Conservation (phyloP, 805 yeast species). For the Saccharomyces kudriavzevii region DNA sequence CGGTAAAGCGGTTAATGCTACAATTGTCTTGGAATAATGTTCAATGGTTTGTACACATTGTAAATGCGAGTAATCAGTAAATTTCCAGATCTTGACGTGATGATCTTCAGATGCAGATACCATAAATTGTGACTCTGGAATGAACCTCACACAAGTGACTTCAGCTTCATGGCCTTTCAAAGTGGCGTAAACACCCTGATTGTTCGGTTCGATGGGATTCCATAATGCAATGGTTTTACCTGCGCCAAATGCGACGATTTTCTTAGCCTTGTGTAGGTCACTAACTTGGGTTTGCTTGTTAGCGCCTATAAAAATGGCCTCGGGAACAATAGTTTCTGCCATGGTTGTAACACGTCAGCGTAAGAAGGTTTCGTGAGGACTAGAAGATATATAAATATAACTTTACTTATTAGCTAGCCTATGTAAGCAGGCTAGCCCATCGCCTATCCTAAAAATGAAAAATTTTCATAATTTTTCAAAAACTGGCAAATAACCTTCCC, state of each 20-base stretch:
- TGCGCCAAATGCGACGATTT: conserved; percentile 65
- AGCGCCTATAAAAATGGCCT: conserved; percentile 65
- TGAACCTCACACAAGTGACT: conserved; percentile 60
- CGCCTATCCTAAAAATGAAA: not conserved
- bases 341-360: not conserved
- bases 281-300: conserved; percentile 56
- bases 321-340: conserved; percentile 26
- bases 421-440: not conserved
- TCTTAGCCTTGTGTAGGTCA: conserved; percentile 36
- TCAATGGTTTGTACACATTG: conserved; percentile 28
- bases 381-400: not conserved
- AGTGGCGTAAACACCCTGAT: conserved; percentile 45
- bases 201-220: conserved; percentile 41
- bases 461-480: not conserved
- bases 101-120: conserved; percentile 66
- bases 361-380: not conserved
- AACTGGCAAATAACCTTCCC: not conserved
- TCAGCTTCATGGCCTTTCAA: conserved; percentile 53
- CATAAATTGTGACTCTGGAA: conserved; percentile 38
- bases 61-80: conserved; percentile 7
- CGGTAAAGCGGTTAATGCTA: conserved; percentile 41
- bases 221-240: conserved; percentile 58
- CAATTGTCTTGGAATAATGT: conserved; percentile 45
- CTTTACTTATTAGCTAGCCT: too few relatives aligned
- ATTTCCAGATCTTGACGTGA: conserved; percentile 52